phyloP scores from a whole-genome alignment of 768 basidiomycete genomes.

The Kwoniella sp. region DNA sequence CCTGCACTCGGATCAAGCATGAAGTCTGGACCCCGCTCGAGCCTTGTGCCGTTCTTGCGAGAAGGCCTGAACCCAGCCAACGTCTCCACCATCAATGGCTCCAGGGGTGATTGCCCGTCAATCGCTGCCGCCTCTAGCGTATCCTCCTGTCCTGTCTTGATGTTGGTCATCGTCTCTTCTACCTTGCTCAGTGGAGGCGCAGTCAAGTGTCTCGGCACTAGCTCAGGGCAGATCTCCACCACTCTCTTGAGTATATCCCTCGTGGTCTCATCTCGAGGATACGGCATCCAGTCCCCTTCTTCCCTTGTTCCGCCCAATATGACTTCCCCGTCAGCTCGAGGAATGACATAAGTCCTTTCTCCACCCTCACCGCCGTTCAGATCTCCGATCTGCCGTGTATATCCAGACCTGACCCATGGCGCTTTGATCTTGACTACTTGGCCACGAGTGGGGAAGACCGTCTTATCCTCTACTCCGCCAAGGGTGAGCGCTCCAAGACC shows the following conservation, averaged over 20 bases:
- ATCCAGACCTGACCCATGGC: slow-evolving; percentile 52
- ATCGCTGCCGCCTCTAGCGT: not conserved
- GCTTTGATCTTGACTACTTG: slow-evolving; percentile 50
- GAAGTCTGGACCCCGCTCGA: slow-evolving; percentile 40
- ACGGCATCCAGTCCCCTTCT: slow-evolving; percentile 51
- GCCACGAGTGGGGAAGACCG: slow-evolving; percentile 53
- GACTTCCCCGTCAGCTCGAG: slow-evolving; percentile 53
- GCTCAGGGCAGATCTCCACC: slow-evolving; percentile 50
- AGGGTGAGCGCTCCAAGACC: slow-evolving; percentile 54
- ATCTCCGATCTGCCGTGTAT: slow-evolving; percentile 49
- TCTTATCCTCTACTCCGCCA: slow-evolving; percentile 46
- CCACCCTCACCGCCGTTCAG: slow-evolving; percentile 51
- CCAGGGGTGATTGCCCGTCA: not conserved
- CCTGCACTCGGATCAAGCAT: not conserved
- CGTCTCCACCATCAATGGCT: slow-evolving; percentile 24
- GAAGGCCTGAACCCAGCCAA: slow-evolving; percentile 53
- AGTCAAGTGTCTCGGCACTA: slow-evolving; percentile 30
- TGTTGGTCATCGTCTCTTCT: not conserved
- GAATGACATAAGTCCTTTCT: slow-evolving; percentile 56
- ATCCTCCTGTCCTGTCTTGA: not conserved
- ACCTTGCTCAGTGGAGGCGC: slow-evolving; percentile 7
- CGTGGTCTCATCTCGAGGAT: slow-evolving; percentile 41
- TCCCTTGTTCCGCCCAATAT: slow-evolving; percentile 57
- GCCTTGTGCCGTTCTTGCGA: slow-evolving; percentile 42
- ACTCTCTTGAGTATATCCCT: slow-evolving; percentile 48